phyloP scores from a whole-genome alignment of 2,329 filamentous ascomycete species.

The Pseudohalonectria lignicola region DNA sequence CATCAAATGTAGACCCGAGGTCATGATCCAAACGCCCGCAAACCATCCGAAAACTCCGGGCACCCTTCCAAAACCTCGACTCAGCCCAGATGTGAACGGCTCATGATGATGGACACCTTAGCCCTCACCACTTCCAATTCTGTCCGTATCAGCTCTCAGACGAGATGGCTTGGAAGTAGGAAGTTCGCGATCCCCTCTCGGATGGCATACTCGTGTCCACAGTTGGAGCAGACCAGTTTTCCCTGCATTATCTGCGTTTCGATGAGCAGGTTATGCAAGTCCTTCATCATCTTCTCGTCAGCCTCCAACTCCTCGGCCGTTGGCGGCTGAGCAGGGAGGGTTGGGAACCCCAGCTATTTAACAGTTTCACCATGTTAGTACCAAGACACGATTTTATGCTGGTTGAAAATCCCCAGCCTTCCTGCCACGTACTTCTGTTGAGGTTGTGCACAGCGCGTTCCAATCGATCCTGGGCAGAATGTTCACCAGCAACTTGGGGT shows the following conservation, averaged over 20 bases:
- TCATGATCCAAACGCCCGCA: no score
- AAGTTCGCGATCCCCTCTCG: slow-evolving; percentile 98
- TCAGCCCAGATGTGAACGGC: no score
- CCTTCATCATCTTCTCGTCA: slow-evolving; percentile 60
- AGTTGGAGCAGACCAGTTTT: slow-evolving; percentile 81
- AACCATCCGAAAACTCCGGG: no score
- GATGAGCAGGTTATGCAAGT: slow-evolving; percentile 71
- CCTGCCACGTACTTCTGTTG: slow-evolving; percentile 52
- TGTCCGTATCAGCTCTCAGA: no score
- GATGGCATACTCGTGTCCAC: slow-evolving; percentile 79
- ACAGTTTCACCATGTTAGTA: neutral
- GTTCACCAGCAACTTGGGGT: slow-evolving; percentile 70
- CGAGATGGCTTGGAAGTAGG: slow-evolving; percentile 83
- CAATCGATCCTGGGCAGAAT: slow-evolving; percentile 83
- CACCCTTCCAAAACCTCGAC: no score
- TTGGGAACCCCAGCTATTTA: slow-evolving; percentile 66
- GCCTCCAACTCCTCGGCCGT: slow-evolving; percentile 48
- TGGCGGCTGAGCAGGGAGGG: slow-evolving; percentile 55
- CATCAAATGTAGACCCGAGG: no score
- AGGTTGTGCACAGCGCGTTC: slow-evolving; percentile 65
- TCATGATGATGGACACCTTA: no score
- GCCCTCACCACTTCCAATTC: no score
- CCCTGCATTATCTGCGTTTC: slow-evolving; percentile 87
- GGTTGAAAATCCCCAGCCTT: no score
- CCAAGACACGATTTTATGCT: no score